Base-by-base conservation (phyloP, 2,329 filamentous ascomycete genomes). In the Aquanectria penicillioides region DNA sequence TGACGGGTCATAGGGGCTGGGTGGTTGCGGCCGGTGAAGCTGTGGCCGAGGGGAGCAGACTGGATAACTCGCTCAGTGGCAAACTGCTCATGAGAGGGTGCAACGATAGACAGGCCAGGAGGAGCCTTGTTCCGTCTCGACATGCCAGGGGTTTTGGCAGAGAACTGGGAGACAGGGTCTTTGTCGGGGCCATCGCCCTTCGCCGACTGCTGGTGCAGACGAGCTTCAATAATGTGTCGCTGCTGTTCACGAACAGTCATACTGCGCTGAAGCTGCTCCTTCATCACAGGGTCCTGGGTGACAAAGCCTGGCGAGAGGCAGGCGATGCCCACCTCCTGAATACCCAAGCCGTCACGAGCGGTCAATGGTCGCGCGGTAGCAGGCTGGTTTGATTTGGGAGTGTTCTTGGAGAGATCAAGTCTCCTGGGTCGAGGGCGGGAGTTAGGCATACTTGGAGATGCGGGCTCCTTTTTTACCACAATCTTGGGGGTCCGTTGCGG, bases 221-320 rank as follows among this genome's bases (percentile, higher is more conserved):
- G 87, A 29, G 92, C 89, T 77, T 98, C 95, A 68, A 99, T 99
- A 67, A 99, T 94, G 65, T 93, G 91, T 66, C 94, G 86, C 77
- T 99, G 95, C 74, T 97, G 93, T 67, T 99, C 94, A 63, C 94
- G 86, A 25, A 99, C 94, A 40, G 91, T 93, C 77, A 97, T 87
- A 77, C 95, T 98, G 67, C 94, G 88, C 77, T 98, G 93, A 50
- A 99, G 81, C 76, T 98, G 94, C 77, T 97, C 93, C 73, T 95
- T 90, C 93, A 97, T 96, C 17, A 91, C 86, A n/a, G 95, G 94
- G 76, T 99, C 93, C 69, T 98, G 92, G 13, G 95, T 98, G 66
- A 96, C 89, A 71, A 99, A 98, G 51, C 95, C 95, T 0, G 95
- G 95, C 2, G 95, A 98, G 53, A 99, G 82, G 71, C 95, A 99